Evolutionary conservation across 495 filamentous ascomycete species (phyloP), one percentile per base, ranked within the genome.

Genomic region (Xylaria bambusicola): DNA sequence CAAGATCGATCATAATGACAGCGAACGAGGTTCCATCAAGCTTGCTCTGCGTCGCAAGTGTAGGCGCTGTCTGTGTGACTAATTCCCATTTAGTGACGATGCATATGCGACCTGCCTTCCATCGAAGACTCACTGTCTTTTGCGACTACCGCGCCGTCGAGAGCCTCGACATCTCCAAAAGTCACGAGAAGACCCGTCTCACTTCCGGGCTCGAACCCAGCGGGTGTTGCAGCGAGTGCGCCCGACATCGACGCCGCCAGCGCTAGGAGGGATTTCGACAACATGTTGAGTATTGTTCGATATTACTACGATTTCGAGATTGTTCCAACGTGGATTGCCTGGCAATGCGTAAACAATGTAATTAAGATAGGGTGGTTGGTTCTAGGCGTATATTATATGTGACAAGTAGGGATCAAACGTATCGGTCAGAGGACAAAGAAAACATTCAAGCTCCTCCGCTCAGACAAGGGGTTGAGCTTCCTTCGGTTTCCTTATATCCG

Each of bases 1-100:
- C 75, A 12, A 77, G 66, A 56, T 77, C 73, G 52, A 78, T 67
- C 75, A 77, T 77, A 52, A 78, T 23, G 1, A 72, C 61, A 21
- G 67, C 67, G 46, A 67, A 72, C 18, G 70, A 69, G 10, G 65
- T 62, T 26, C 69, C 66, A 12, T 61, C 60, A 18, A 76, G 52
- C 20, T 64, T 65, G 60, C 70, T 74, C 18, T 67, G 64, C 13
- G 71, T 71, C 27, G 73, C 75, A 45, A 69, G 59, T 27, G 54
- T 65, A 45, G 69, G 67, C 8, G 61, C 63, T 10, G 33, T 58
- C 51, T 66, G 63, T 12, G 63, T 62, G 48, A 40, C 68, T 71
- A 33, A 27, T n/a, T 58, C 18, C 45, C 40, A 7, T 12, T 42
- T 48, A 47, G 61, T 52, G 56, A 35, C 27, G 5, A 21, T 41